Percentiles rank a stretch among this genome's conserved stretches.
phyloP scores from a whole-genome alignment of 2,329 filamentous ascomycete species.

The Leptographium radiaticola region DNA sequence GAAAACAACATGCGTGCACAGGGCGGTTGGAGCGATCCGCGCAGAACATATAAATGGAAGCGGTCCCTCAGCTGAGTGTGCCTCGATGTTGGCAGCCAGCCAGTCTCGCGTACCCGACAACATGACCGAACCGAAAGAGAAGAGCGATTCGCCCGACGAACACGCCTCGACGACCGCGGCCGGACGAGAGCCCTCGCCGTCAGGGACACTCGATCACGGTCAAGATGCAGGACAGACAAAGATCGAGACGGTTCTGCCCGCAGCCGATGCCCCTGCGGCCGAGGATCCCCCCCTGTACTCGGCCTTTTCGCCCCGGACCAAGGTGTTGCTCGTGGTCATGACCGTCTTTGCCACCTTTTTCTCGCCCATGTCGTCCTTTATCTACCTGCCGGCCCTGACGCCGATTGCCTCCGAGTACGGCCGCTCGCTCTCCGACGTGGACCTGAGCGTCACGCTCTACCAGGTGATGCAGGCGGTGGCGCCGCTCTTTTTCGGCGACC shows the following conservation, averaged over 20 bases:
- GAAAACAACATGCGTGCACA: too few relatives aligned
- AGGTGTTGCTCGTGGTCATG: constrained; percentile 16
- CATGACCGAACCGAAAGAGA: too few relatives aligned
- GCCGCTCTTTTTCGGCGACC: constrained; percentile 34
- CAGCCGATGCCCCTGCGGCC: neutral
- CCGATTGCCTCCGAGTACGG: constrained; percentile 25
- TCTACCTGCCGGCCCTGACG: constrained; percentile 32
- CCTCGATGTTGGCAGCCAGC: too few relatives aligned
- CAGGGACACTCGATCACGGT: too few relatives aligned
- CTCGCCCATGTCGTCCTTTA: constrained; percentile 20
- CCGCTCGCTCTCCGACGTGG: constrained; percentile 21
- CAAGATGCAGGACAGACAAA: too few relatives aligned
- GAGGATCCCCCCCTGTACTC: constrained; percentile 2
- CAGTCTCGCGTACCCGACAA: too few relatives aligned
- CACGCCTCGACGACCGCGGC: too few relatives aligned
- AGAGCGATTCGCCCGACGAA: too few relatives aligned
- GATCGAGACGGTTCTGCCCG: neutral
- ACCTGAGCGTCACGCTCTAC: constrained; percentile 28
- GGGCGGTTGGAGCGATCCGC: too few relatives aligned
- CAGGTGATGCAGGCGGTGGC: constrained; percentile 39
- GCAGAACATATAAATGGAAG: too few relatives aligned
- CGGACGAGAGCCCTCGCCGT: too few relatives aligned
- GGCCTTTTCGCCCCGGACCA: constrained; percentile 14
- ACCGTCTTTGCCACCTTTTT: constrained; percentile 17
- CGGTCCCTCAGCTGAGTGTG: too few relatives aligned